Evolutionary conservation across 2,329 filamentous ascomycete species (phyloP), one percentile per base, ranked within the genome.

Genomic region (Rachicladosporium sp.): DNA sequence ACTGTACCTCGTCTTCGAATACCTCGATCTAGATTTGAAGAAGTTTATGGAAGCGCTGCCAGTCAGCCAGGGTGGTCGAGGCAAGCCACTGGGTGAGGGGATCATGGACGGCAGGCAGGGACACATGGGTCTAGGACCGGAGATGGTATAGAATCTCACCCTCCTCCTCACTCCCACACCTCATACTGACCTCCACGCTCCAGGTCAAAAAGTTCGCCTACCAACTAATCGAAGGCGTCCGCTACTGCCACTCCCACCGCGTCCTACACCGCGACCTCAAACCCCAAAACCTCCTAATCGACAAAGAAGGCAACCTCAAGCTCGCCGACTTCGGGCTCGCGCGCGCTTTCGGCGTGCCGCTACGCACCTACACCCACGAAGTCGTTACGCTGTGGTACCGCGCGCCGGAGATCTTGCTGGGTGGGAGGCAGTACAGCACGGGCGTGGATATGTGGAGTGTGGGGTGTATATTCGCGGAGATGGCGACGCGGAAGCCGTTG

Each of bases 361-460:
- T 94, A 52, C 74, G 87, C 53, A 94, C 87, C 38, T 94, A 93
- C 63, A 93, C 88, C 36, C 87, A 94, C 64, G 87, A 94, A 68
- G 86, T 94, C 44, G 87, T 94, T 43, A 94, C 87, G 1, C 71
- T 94, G 42, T 94, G 87, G 87, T 94, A 94, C 61, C 81, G 88
- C 46, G 75, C 86, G 6, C 87, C 87, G 1, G 87, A 94, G 61
- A 93, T 94, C 62, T 72, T 94, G 12, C 76, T 94, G 2, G 87
- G 87, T 57, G 86, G 87, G 42, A 79, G 87, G 38, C 86, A 93
- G 61, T 94, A 94, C 66, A 91, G 84, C 10, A 94, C 87, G 10
- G 87, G 87, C 42, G 86, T 94, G 32, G 87, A 94, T 57, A 94
- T 94, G 83, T 94, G 87, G 87, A 91, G 84, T 27, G 80, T 88